Evolutionary conservation across 305 asterid genomes (phyloP), one percentile per base, ranked within the genome.

Genomic region (Fraxinus platypoda): DNA sequence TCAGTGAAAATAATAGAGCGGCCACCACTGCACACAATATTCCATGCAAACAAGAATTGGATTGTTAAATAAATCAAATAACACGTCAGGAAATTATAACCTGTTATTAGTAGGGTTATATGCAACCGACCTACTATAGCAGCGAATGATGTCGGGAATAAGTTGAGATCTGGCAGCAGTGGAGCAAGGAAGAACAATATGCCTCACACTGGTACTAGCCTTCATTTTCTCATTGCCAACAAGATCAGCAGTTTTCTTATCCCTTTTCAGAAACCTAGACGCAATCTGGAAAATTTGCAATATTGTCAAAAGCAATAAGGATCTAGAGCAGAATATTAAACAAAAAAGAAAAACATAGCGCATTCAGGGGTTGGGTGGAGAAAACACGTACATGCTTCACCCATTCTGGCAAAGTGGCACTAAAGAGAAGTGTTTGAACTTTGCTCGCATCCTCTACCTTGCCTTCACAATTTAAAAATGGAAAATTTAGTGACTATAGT

Each of bases 171-270:
- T 91, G 37, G 97, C 98, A 76, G 94, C 80, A 76, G 80, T 87
- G 71, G 98, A 92, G 92, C 99, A 96, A 54, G 98, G 99, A 77
- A 96, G 91, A 75, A 94, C 95, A 82, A 90, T 83, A 81, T 96
- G 99, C 84, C 97, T 91, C 46, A 94, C 99, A 3, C 80, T 96
- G 59, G 90, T 88, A 85, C 98, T 96, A 70, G 99, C 99, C 88
- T 96, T 96, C 98, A 94, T 96, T 86, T 91, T 93, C 91, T 94
- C 97, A 91, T 92, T 92, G 74, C 99, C 99, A 59, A 94, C 98
- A 77, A 96, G 98, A 70, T 96, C 99, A 71, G 88, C 94, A 49
- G 94, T 93, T 88, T 89, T 90, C 88, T 92, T 94, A 81, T 94
- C 97, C 19, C 89, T 87, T 88, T 94, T 93, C 70, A 93, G 87